These are phyloP conservation scores for Venustampulla echinocandica DNA, from an alignment of 495 filamentous ascomycete species.

Conservation along the genomic window DNA sequence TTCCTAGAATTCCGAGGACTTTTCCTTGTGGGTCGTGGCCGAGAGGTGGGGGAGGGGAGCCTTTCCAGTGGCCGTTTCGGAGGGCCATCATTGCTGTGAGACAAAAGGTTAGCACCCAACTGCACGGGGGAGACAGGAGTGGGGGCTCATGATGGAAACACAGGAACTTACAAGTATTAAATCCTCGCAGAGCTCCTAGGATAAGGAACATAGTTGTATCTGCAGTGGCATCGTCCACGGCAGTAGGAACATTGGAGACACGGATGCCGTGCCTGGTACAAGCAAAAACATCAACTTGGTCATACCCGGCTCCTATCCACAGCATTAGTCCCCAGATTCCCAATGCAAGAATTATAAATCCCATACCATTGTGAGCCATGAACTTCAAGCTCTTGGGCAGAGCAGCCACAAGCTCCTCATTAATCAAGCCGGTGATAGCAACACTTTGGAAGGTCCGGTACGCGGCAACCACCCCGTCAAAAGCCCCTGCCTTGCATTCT, in stretches of 20 bases:
- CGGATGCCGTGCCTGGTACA: constrained; percentile 56
- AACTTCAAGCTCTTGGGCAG: constrained; percentile 47
- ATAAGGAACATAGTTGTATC: constrained; percentile 73
- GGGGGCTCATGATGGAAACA: not conserved
- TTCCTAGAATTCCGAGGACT: constrained; percentile 67
- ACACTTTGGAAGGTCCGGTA: constrained; percentile 73
- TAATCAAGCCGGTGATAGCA: constrained; percentile 56
- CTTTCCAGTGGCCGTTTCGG: constrained; percentile 39
- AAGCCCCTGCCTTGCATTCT: constrained; percentile 59
- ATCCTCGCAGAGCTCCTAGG: constrained; percentile 57
- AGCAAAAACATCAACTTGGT: constrained; percentile 64
- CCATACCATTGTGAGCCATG: constrained; percentile 43
- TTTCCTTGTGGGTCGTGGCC: constrained; percentile 61
- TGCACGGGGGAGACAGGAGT: not conserved
- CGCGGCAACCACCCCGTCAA: constrained; percentile 56
- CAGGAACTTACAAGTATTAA: constrained; percentile 18
- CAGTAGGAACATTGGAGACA: constrained; percentile 74
- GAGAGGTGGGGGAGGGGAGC: constrained; percentile 45
- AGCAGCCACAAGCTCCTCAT: constrained; percentile 54
- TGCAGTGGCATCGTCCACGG: constrained; percentile 72
- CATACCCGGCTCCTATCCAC: constrained; percentile 62
- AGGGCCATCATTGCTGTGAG: constrained; percentile 24
- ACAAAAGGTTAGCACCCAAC: constrained; percentile 31
- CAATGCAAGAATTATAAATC: constrained; percentile 19
- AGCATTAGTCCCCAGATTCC: not conserved